These are phyloP conservation scores for Penicillium coffeae DNA, from an alignment of 495 filamentous ascomycete species.

Conservation along the genomic window DNA sequence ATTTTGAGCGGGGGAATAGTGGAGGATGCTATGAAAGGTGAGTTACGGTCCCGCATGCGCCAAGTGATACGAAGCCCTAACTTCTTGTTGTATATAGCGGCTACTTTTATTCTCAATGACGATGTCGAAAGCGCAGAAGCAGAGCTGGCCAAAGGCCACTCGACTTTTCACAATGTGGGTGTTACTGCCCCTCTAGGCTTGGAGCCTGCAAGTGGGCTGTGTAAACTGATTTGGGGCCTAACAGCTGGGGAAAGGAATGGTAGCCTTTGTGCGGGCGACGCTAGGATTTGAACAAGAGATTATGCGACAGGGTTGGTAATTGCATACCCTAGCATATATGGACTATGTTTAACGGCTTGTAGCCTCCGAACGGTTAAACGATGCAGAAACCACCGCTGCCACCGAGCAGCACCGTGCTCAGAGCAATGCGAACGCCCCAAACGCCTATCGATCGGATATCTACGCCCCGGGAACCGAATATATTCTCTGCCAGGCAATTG, in stretches of 20 bases:
- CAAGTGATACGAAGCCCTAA: too few species aligned
- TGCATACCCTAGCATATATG: too few species aligned
- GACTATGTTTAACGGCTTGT: constrained; percentile 4
- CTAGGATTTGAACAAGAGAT: constrained; percentile 93
- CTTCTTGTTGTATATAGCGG: constrained; percentile 32
- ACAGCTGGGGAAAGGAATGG: constrained; percentile 73
- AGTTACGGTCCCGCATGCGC: neutral
- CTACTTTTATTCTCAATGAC: constrained; percentile 80
- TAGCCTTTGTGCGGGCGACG: constrained; percentile 79
- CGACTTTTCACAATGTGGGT: constrained; percentile 82
- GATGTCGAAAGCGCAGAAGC: constrained; percentile 84
- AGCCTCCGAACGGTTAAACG: constrained; percentile 69
- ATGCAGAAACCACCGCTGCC: constrained; percentile 75
- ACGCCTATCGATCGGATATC: constrained; percentile 55
- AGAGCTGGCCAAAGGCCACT: constrained; percentile 64
- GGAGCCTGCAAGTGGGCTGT: neutral
- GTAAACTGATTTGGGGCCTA: constrained; percentile 9
- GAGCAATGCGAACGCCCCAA: constrained; percentile 39
- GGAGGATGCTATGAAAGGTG: constrained; percentile 60
- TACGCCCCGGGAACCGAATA: constrained; percentile 85
- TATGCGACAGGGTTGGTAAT: constrained; percentile 66
- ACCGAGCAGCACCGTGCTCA: constrained; percentile 74
- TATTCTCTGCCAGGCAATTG: constrained; percentile 71
- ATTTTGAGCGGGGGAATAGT: constrained; percentile 39
- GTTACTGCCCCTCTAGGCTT: neutral